Base-by-base conservation (phyloP, 2,329 filamentous ascomycete genomes). In the Parasarocladium wereldwijsianum region DNA sequence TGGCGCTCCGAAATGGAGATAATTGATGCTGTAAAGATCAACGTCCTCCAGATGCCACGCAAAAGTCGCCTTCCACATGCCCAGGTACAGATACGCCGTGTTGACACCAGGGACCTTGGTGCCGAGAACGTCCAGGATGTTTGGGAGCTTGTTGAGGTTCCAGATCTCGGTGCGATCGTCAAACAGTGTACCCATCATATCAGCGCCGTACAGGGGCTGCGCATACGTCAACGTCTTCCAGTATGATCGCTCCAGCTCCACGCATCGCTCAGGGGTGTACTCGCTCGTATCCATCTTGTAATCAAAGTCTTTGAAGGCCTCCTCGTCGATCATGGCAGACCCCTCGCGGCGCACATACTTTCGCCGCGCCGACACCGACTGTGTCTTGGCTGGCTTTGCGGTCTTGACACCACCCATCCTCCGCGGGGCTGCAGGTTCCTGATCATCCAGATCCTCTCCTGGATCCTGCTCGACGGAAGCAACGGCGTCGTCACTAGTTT, bases 21-120 rank as follows among this genome's bases (percentile, higher is more conserved):
- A 98, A 58, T 98, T 98, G 66, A 98, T 98, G 51, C 86, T 96
- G 71, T 98, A 98, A 4, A 98, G 70, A 58, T 98, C 90, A 24
- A 98, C 87, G 50, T 98, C 90, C 51, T 98, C 90, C 31, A 98
- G 60, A 66, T 98, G 90, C 90, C 90, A 98, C 7, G 90, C 90
- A 51, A 98, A 98, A 0, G 90, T 96, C 9, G 90, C 87, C 54
- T 96, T 96, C 90, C 90, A 98, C 90, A 98, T 98, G 24, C 90
- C 90, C 35, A 98, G 66, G 48, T 98, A 98, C 2, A 98, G 70
- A 47, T 98, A 98, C 2, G 90, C 87, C 2, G 87, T 98, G 47
- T 98, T 98, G 47, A 98, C 92, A 40, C 90, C 90, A 3, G 90
- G 92, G 7, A 98, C 84, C 43, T 94, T 93, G 33, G 85, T 87